phyloP scores from a whole-genome alignment of 75 land plant genomes.

The Azolla pinnata region DNA sequence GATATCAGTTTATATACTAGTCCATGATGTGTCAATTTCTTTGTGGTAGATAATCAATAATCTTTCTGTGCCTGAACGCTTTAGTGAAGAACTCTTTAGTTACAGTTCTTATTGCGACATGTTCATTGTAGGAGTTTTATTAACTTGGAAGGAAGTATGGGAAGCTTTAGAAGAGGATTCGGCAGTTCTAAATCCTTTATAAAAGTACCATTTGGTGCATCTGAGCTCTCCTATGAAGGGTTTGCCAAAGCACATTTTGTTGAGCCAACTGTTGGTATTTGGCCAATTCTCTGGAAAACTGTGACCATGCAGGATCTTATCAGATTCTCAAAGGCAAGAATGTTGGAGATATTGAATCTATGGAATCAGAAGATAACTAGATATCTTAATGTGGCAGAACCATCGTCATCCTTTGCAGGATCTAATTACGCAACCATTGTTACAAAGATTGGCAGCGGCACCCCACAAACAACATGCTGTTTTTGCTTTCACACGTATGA shows the following conservation, averaged over 20 bases:
- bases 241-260: slow-evolving; percentile 8
- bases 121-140: slow-evolving; percentile 3
- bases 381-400: too few relatives aligned
- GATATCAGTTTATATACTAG: background rate
- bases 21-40: background rate
- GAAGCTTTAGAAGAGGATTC: background rate
- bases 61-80: background rate
- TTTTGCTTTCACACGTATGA: background rate
- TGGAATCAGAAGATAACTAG: too few relatives aligned
- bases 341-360: too few relatives aligned
- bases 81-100: background rate
- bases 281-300: slow-evolving; percentile 13
- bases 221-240: slow-evolving; percentile 7
- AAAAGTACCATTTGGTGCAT: slow-evolving; percentile 3
- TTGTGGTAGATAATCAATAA: background rate
- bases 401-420: slow-evolving; percentile 1
- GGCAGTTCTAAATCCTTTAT: background rate
- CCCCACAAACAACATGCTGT: slow-evolving; percentile 7
- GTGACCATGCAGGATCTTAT: slow-evolving; percentile 10
- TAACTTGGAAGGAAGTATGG: background rate
- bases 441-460: slow-evolving; percentile 1
- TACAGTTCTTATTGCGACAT: background rate
- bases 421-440: background rate
- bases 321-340: slow-evolving; percentile 7
- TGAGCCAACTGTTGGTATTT: slow-evolving; percentile 6